These are phyloP conservation scores for Pseudopediastrum boryanum DNA, from an alignment of 139 green algal species.

Conservation along the genomic window DNA sequence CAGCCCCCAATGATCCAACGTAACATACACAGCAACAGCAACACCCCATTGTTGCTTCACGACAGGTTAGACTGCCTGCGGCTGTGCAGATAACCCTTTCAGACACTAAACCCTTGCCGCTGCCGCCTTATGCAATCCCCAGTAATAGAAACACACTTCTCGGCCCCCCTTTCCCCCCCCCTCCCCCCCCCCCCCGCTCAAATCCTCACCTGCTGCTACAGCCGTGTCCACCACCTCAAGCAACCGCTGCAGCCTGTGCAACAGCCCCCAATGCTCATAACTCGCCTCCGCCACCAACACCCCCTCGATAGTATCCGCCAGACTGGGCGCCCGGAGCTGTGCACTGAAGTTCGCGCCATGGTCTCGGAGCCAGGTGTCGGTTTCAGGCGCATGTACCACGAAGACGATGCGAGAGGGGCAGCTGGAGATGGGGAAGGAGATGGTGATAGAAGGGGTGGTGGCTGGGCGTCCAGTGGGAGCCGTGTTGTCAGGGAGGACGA, in stretches of 20 bases:
- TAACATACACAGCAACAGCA: constrained; percentile 8
- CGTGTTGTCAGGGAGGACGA: constrained; percentile 41
- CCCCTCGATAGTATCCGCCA: constrained; percentile 35
- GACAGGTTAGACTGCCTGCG: background rate
- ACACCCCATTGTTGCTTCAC: background rate
- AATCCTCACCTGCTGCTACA: constrained; percentile 56
- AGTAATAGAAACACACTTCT: too few relatives aligned
- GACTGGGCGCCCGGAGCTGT: constrained; percentile 27
- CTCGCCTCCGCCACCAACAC: constrained; percentile 62
- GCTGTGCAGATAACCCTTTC: too few relatives aligned
- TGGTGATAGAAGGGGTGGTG: constrained; percentile 24
- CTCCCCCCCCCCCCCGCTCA: too few relatives aligned
- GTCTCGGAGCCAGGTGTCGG: constrained; percentile 67
- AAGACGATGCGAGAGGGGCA: constrained; percentile 67
- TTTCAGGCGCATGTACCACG: constrained; percentile 62
- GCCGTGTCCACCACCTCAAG: constrained; percentile 71
- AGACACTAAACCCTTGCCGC: too few relatives aligned
- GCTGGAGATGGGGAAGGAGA: constrained; percentile 53
- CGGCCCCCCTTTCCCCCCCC: too few relatives aligned
- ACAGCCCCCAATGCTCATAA: constrained; percentile 73
- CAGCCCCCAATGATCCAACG: too few relatives aligned
- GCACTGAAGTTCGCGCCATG: constrained; percentile 39
- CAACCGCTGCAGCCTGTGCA: constrained; percentile 73
- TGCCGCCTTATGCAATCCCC: too few relatives aligned
- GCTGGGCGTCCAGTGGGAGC: background rate